Evolutionary conservation across 2,329 filamentous ascomycete genomes (phyloP), one percentile per base, ranked within the genome.

Genomic region (Aspergillus pseudoviridinutans): DNA sequence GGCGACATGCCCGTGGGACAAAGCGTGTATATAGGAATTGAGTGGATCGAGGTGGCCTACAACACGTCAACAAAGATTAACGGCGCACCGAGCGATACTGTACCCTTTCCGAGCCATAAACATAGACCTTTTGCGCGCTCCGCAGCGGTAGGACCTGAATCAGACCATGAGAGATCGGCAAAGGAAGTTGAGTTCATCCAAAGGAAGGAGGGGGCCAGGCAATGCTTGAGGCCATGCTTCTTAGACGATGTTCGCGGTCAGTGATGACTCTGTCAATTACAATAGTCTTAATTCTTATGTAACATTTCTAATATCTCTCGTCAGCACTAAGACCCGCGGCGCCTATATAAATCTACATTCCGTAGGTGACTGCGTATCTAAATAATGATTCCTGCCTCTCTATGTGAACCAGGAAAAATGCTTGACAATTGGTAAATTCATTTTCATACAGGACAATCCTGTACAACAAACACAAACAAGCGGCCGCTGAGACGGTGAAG

Each of bases 1-100:
- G 75, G 76, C 2, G 75, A 76, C 55, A 70, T 78, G 69, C 61
- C 55, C 1, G 57, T 75, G 1, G 74, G 74, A 0, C 66, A 72
- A 10, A 71, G 67, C 53, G 73, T 76, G 3, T 68, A 68, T 42
- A 63, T 77, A 61, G 76, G 69, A 0, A 70, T 78, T 17, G 74
- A 78, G 54, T 78, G 73, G 68, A 74, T 78, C 49, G 73, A 78
- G 57, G 55, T 77, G 49, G 69, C 68, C 4, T 78, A 74, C 58
- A 78, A 78, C 52, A 55, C 66, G 9, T 71, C 71, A 0, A 42
- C 24, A 61, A 62, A 6, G 59, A 59, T 54, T 44, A 51, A 12
- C n/a, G 24, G 24, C n/a, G 17, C 22, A 52, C 49, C 49, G 1
- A 49, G 41, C 5, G 35, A 51, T 27, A n/a, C 22, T 10, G 29